These are phyloP conservation scores for Naganishia cerealis DNA, from an alignment of 1,284 basidiomycete genomes.

Conservation along the genomic window DNA sequence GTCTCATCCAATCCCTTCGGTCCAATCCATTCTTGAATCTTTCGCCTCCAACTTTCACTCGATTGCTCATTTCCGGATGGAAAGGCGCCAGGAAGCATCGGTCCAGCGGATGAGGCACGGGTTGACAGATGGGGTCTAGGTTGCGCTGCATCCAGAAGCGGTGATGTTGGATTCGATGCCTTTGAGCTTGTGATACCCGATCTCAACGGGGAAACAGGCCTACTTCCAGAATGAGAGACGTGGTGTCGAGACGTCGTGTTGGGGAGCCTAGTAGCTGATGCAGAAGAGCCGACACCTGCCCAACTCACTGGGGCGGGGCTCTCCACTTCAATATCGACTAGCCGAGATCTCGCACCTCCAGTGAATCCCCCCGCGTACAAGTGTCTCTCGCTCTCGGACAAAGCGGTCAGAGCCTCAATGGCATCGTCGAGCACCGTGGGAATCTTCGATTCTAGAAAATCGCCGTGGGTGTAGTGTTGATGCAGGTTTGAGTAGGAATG, in stretches of 20 bases:
- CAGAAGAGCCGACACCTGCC: slow-evolving; percentile 9
- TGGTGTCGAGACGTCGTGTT: slow-evolving; percentile 3
- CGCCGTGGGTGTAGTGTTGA: slow-evolving; percentile 25
- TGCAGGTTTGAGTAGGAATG: slow-evolving; percentile 20
- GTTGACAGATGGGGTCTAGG: slow-evolving; percentile 12
- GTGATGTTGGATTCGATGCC: slow-evolving; percentile 18
- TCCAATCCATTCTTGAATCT: slow-evolving; percentile 35
- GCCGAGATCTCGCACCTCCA: slow-evolving; percentile 2
- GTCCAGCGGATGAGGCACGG: slow-evolving; percentile 18
- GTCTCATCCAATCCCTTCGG: slow-evolving; percentile 17
- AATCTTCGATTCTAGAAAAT: slow-evolving; percentile 37
- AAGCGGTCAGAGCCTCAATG: slow-evolving; percentile 49
- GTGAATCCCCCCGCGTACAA: background rate
- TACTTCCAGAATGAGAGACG: background rate
- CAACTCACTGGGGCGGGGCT: slow-evolving; percentile 8
- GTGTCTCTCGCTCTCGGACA: slow-evolving; percentile 31
- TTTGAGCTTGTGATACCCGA: slow-evolving; percentile 12
- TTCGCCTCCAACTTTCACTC: slow-evolving; percentile 30
- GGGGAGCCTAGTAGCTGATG: slow-evolving; percentile 1
- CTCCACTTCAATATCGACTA: slow-evolving; percentile 27
- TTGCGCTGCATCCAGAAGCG: slow-evolving; percentile 2
- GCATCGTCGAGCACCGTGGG: slow-evolving; percentile 53
- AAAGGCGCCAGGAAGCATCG: slow-evolving; percentile 30
- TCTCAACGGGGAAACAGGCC: slow-evolving; percentile 13
- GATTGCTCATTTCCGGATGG: slow-evolving; percentile 7